Evolutionary conservation across 352 stramenopile genomes (phyloP).

Genomic region (Pythium rhizo-oryzae): DNA sequence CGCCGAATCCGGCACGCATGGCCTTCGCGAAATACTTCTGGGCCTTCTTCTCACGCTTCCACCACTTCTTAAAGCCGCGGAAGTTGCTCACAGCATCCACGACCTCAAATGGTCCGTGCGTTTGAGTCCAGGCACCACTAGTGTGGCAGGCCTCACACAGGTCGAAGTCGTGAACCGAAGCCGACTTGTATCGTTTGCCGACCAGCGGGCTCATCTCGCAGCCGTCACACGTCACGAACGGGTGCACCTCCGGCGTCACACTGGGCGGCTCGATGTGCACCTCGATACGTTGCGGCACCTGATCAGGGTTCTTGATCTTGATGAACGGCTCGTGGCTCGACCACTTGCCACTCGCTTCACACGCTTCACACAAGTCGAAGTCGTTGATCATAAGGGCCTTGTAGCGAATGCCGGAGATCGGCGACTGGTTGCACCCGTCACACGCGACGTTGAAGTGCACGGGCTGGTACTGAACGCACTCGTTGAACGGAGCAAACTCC

Average conservation of each 20-base stretch:
- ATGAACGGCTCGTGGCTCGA: slow-evolving; percentile 43
- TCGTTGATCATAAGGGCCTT: slow-evolving; percentile 61
- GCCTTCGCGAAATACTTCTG: slow-evolving; percentile 25
- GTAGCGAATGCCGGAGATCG: slow-evolving; percentile 65
- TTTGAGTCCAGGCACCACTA: slow-evolving; percentile 46
- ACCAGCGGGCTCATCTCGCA: slow-evolving; percentile 56
- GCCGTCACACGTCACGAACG: slow-evolving; percentile 36
- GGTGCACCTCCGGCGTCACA: slow-evolving; percentile 9
- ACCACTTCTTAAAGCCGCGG: slow-evolving; percentile 33
- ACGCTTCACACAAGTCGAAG: slow-evolving; percentile 74
- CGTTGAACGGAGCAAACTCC: slow-evolving; percentile 25
- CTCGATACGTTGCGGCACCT: slow-evolving; percentile 27
- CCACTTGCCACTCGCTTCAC: slow-evolving; percentile 34
- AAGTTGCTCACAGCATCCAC: slow-evolving; percentile 31
- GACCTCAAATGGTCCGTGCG: slow-evolving; percentile 51
- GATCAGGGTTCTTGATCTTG: slow-evolving; percentile 53
- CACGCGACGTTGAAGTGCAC: slow-evolving; percentile 50
- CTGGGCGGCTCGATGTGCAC: slow-evolving; percentile 21
- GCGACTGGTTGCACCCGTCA: slow-evolving; percentile 62
- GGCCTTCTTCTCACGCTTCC: slow-evolving; percentile 33
- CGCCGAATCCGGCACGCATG: slow-evolving; percentile 2
- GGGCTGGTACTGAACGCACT: slow-evolving; percentile 12
- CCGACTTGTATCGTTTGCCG: slow-evolving; percentile 80
- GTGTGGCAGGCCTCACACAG: slow-evolving; percentile 68
- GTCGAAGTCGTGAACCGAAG: slow-evolving; percentile 76